Conservation (phyloP, 139 green algal genomes). For the Coelastrella sp. region DNA sequence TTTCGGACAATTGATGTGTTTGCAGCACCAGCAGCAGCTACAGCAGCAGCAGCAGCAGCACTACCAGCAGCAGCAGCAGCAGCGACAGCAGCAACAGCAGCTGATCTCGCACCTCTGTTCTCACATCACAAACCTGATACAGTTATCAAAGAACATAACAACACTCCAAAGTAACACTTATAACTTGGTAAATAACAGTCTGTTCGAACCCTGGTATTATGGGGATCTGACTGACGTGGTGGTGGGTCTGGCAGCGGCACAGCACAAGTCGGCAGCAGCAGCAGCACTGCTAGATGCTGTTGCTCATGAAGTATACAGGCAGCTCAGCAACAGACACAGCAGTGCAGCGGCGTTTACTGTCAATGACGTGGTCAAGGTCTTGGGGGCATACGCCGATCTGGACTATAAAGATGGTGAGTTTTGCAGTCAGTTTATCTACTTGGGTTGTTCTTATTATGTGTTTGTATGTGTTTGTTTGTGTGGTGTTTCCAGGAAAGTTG, state of each 20-base stretch:
- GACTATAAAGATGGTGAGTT: slow-evolving; percentile 30
- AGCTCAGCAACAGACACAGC: slow-evolving; percentile 54
- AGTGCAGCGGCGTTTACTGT: background rate
- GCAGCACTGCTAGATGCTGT: slow-evolving; percentile 30
- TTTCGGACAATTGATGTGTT: slow-evolving; percentile 7
- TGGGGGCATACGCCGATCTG: slow-evolving; percentile 40
- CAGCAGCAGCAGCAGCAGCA: too few relatives aligned
- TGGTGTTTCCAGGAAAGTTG: too few relatives aligned
- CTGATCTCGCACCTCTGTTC: background rate
- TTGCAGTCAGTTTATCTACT: too few relatives aligned
- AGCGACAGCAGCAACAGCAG: background rate
- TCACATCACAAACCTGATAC: background rate
- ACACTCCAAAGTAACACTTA: background rate
- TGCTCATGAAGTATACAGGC: slow-evolving; percentile 46
- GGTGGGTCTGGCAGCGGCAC: slow-evolving; percentile 22
- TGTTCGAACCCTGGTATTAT: slow-evolving; percentile 32
- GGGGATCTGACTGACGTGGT: slow-evolving; percentile 41
- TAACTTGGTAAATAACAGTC: background rate
- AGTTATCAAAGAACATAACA: slow-evolving; percentile 14
- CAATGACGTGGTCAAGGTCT: slow-evolving; percentile 1
- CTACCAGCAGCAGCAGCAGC: background rate
- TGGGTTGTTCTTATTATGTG: too few relatives aligned
- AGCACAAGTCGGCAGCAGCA: slow-evolving; percentile 31
- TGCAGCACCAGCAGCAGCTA: background rate
- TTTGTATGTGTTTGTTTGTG: too few relatives aligned